Percentiles rank a stretch among this genome's conserved stretches.
Conservation (phyloP, 2,329 filamentous ascomycete species). For the Paecilomyces niveus region DNA sequence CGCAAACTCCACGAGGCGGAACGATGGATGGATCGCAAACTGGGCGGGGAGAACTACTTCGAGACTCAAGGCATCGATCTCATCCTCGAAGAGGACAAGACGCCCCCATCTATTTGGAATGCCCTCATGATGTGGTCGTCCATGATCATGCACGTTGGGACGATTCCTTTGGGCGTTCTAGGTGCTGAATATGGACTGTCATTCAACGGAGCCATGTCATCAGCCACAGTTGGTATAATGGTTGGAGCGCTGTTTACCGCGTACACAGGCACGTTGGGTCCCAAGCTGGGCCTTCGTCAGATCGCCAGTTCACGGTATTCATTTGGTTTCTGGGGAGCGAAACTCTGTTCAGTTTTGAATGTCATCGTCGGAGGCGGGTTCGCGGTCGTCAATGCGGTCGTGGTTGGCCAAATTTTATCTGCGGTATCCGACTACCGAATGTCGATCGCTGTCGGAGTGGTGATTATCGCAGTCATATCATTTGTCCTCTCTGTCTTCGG, state of each 20-base stretch:
- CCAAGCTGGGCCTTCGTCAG: conserved; percentile 16
- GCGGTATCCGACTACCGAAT: conserved; percentile 17
- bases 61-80: conserved; percentile 44
- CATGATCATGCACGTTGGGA: conserved; percentile 36
- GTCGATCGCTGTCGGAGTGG: conserved; percentile 16
- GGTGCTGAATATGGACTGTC: conserved; percentile 44
- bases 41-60: conserved; percentile 41
- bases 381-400: conserved; percentile 15
- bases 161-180: conserved; percentile 34
- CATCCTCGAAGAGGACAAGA: conserved; percentile 38
- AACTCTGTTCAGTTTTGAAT: conserved; percentile 19
- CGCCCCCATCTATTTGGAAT: conserved; percentile 34
- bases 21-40: conserved; percentile 26
- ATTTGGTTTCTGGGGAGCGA: conserved; percentile 22
- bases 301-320: conserved; percentile 19
- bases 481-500: conserved; percentile 15
- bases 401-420: conserved; percentile 15
- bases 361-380: conserved; percentile 19
- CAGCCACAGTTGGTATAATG: conserved; percentile 34
- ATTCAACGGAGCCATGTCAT: conserved; percentile 37
- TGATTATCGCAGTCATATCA: conserved; percentile 15
- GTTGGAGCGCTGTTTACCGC: conserved; percentile 35
- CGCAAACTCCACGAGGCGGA: not conserved
- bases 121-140: conserved; percentile 41
- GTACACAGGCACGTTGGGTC: conserved; percentile 21